A percentile compares a stretch with the other conserved stretches of the same genome.
Evolutionary conservation across 2,329 filamentous ascomycete species (phyloP).

Genomic region (Neonectria punicea): DNA sequence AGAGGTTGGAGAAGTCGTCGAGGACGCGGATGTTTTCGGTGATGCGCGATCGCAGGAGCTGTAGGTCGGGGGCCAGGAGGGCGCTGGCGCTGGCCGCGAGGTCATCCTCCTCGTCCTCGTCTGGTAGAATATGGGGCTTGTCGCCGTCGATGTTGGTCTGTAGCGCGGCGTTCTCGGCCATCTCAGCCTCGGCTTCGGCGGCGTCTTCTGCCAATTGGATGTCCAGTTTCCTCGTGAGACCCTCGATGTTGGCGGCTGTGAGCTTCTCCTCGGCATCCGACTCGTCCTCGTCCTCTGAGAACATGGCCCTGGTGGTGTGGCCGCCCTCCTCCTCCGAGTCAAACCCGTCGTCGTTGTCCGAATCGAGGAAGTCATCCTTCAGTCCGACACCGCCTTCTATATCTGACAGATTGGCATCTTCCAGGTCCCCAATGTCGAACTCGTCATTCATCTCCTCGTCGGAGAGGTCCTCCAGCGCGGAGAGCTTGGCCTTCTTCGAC

Average conservation of each 20-base stretch:
- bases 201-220: slow-evolving; percentile 79
- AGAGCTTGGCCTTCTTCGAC: slow-evolving; percentile 49
- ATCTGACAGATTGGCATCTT: slow-evolving; percentile 55
- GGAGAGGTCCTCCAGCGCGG: slow-evolving; percentile 58
- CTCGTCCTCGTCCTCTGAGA: slow-evolving; percentile 93
- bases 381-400: slow-evolving; percentile 50
- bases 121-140: slow-evolving; percentile 71
- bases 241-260: slow-evolving; percentile 95
- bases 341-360: slow-evolving; percentile 66
- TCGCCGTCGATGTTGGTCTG: slow-evolving; percentile 94
- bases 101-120: slow-evolving; percentile 71
- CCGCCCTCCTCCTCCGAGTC: slow-evolving; percentile 76
- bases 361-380: slow-evolving; percentile 69
- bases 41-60: slow-evolving; percentile 87
- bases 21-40: slow-evolving; percentile 93
- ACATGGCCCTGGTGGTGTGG: slow-evolving; percentile 73
- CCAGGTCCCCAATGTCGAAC: slow-evolving; percentile 60
- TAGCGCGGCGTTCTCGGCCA: slow-evolving; percentile 84
- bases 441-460: slow-evolving; percentile 54
- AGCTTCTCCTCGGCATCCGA: slow-evolving; percentile 90
- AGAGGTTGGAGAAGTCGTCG: slow-evolving; percentile 85
- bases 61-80: slow-evolving; percentile 86
- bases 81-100: slow-evolving; percentile 67
- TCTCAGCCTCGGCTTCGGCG: slow-evolving; percentile 84
- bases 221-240: slow-evolving; percentile 87